Conservation (phyloP, 192 early-diverging fungal species). For the Backusella sp. region DNA sequence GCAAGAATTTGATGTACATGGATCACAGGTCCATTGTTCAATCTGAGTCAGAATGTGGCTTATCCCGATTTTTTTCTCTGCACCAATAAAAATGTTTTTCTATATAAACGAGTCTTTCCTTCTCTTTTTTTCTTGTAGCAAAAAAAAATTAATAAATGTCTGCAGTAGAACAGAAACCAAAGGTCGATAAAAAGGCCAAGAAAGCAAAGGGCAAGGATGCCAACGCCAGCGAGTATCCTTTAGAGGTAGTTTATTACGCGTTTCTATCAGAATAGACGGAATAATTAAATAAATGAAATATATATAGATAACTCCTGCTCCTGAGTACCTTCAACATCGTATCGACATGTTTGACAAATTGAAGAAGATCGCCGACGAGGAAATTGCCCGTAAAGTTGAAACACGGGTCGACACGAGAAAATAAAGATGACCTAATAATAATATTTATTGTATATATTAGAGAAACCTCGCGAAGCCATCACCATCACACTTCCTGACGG, state of each 20-base stretch:
- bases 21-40: background rate
- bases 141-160: background rate
- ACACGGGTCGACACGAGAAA: background rate
- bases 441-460: conserved; percentile 37
- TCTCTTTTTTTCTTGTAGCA: background rate
- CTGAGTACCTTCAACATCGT: conserved; percentile 77
- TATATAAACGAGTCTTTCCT: background rate
- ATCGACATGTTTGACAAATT: conserved; percentile 79
- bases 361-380: conserved; percentile 62
- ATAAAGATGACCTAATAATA: background rate
- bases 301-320: conserved; percentile 56
- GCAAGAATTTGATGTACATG: background rate
- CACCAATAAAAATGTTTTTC: conserved; percentile 1
- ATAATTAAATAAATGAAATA: background rate
- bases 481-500: conserved; percentile 90
- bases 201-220: background rate
- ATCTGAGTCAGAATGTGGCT: conserved; percentile 9
- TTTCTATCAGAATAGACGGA: background rate
- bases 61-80: background rate
- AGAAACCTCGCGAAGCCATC: conserved; percentile 73
- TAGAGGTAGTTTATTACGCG: conserved; percentile 11
- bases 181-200: conserved; percentile 5
- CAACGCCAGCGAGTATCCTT: background rate
- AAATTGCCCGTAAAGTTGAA: conserved; percentile 53
- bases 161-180: conserved; percentile 10